Evolutionary conservation across 73 alveolate genomes (phyloP).

Genomic region (Durusdinium trenchii): DNA sequence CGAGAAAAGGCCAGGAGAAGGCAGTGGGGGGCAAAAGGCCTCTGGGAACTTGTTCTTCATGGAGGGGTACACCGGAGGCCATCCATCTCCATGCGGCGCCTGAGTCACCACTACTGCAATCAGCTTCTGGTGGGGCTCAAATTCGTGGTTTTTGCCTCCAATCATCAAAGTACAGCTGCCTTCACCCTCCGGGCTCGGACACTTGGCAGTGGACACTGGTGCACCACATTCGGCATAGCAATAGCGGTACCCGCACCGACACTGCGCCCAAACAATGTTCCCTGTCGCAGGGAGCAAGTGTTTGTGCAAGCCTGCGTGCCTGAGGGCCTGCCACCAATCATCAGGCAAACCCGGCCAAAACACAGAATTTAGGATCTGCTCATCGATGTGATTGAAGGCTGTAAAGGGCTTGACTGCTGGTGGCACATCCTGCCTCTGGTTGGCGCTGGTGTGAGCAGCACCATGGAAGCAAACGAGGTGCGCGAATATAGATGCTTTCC

Average conservation of each 20-base stretch:
- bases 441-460: background rate
- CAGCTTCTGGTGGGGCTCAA: conserved; percentile 36
- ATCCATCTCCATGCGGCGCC: conserved; percentile 56
- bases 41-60: background rate
- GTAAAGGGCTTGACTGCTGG: conserved; percentile 12
- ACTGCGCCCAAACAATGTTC: conserved; percentile 71
- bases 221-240: conserved; percentile 48
- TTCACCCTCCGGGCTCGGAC: conserved; percentile 55
- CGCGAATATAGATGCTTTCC: background rate
- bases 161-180: background rate
- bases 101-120: conserved; percentile 24
- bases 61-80: background rate
- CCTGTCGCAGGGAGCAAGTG: conserved; percentile 24
- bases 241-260: conserved; percentile 54
- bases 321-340: conserved; percentile 56
- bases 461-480: background rate
- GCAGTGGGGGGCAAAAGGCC: conserved; percentile 10
- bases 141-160: conserved; percentile 31
- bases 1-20: conserved; percentile 49
- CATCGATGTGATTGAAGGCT: background rate
- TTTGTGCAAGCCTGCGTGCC: conserved; percentile 42
- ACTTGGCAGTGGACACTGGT: background rate
- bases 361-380: background rate
- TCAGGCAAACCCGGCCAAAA: conserved; percentile 27
- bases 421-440: background rate